phyloP scores from a whole-genome alignment of 768 basidiomycete species.

The Tylopilus rubrobrunneus region DNA sequence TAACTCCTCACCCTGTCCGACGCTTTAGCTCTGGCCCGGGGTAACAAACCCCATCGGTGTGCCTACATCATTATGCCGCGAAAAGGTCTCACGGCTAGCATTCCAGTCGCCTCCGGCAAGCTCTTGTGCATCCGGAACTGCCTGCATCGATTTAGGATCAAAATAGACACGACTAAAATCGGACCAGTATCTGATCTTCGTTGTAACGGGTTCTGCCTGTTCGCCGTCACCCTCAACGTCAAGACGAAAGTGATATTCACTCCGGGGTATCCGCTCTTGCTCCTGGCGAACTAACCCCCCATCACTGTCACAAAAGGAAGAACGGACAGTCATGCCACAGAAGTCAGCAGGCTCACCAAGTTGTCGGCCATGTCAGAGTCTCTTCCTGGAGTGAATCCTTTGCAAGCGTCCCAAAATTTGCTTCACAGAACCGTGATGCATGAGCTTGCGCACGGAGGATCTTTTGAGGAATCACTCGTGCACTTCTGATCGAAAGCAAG shows the following conservation, averaged over 20 bases:
- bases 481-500: conserved; percentile 68
- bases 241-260: conserved; percentile 49
- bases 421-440: conserved; percentile 32
- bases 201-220: conserved; percentile 7
- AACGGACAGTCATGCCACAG: background rate
- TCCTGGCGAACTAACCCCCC: conserved; percentile 46
- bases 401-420: conserved; percentile 61
- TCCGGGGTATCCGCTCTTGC: conserved; percentile 50
- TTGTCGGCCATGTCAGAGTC: conserved; percentile 12
- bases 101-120: conserved; percentile 53
- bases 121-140: conserved; percentile 55
- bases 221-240: conserved; percentile 25
- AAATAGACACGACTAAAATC: conserved; percentile 54
- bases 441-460: conserved; percentile 4
- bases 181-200: conserved; percentile 45
- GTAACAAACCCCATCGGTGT: background rate
- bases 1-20: conserved; percentile 50
- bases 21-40: background rate
- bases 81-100: conserved; percentile 47
- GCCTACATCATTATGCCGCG: conserved; percentile 52
- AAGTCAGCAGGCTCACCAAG: conserved; percentile 15
- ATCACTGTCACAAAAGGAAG: conserved; percentile 36
- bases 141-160: conserved; percentile 61
- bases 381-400: conserved; percentile 36
- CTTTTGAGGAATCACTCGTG: conserved; percentile 21